These are phyloP conservation scores for Diaporthe sp. DNA, from an alignment of 2,329 filamentous ascomycete species.

Conservation along the genomic window DNA sequence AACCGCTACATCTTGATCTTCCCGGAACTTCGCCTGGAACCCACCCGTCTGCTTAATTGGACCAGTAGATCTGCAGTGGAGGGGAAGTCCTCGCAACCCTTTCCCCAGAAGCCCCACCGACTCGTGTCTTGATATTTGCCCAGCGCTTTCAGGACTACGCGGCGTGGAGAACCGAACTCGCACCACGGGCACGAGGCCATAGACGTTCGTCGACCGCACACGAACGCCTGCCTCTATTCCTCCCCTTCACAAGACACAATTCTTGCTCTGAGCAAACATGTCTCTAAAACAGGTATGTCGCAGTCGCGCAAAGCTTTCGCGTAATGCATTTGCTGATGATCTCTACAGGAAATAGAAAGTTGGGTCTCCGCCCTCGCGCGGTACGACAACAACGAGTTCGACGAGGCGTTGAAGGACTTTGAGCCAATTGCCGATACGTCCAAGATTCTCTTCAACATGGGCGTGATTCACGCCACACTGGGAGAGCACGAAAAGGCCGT, in stretches of 20 bases:
- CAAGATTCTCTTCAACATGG: conserved; percentile 98
- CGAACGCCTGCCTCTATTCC: conserved; percentile 31
- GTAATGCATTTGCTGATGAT: conserved; percentile 23
- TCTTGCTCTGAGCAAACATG: conserved; percentile 47
- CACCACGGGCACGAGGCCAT: conserved; percentile 14
- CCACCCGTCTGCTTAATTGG: conserved; percentile 32
- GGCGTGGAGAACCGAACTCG: conserved; percentile 1
- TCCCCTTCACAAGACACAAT: not conserved
- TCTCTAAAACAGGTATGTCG: conserved; percentile 57
- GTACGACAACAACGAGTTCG: conserved; percentile 98
- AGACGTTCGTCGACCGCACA: conserved; percentile 35
- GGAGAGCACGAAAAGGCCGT: conserved; percentile 97
- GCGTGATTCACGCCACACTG: conserved; percentile 95
- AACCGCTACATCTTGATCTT: conserved; percentile 17
- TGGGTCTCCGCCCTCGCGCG: conserved; percentile 92
- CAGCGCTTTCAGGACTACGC: conserved; percentile 26
- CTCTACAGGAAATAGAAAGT: conserved; percentile 91
- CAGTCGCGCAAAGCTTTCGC: not conserved
- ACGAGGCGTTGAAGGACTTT: conserved; percentile 87
- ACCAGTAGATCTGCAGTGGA: conserved; percentile 18
- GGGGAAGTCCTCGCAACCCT: conserved; percentile 11
- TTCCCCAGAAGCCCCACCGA: conserved; percentile 31
- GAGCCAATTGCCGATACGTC: conserved; percentile 93
- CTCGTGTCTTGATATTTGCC: conserved; percentile 33
- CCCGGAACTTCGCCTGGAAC: conserved; percentile 19